phyloP scores from a whole-genome alignment of 1,284 basidiomycete genomes.

The Cystobasidiaceae sp. region DNA sequence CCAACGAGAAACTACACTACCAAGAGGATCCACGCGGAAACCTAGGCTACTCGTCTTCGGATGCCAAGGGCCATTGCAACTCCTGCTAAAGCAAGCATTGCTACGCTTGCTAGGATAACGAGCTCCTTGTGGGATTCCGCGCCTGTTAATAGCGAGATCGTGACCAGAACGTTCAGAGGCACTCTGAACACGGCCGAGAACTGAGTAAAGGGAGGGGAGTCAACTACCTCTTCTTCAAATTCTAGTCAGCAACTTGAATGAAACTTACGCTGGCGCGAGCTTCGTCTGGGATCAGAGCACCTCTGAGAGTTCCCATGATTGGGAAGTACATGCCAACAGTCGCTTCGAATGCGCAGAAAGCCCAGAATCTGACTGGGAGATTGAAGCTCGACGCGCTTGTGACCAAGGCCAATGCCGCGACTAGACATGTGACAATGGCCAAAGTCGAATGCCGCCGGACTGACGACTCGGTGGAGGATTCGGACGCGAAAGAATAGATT shows the following conservation, averaged over 20 bases:
- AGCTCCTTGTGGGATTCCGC: constrained; percentile 30
- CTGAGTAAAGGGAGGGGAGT: constrained; percentile 46
- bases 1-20: too few relatives aligned
- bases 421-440: constrained; percentile 59
- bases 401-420: constrained; percentile 57
- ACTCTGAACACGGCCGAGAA: constrained; percentile 66
- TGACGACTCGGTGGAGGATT: constrained; percentile 45
- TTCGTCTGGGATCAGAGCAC: constrained; percentile 63
- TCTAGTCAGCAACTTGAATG: too few relatives aligned
- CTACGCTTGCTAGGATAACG: constrained; percentile 28
- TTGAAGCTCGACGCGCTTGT: constrained; percentile 52
- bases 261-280: constrained; percentile 62
- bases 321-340: constrained; percentile 74
- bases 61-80: constrained; percentile 22
- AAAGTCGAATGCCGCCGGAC: constrained; percentile 62
- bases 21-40: not conserved
- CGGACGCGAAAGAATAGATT: constrained; percentile 57
- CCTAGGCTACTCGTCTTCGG: constrained; percentile 12
- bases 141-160: constrained; percentile 63
- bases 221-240: constrained; percentile 1
- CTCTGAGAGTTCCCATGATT: constrained; percentile 66
- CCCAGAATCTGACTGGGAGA: constrained; percentile 60
- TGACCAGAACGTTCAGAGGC: constrained; percentile 66
- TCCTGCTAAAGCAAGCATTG: constrained; percentile 19
- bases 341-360: constrained; percentile 66